phyloP scores from a whole-genome alignment of 257 asterid genomes.

The Penstemon barbatus region DNA sequence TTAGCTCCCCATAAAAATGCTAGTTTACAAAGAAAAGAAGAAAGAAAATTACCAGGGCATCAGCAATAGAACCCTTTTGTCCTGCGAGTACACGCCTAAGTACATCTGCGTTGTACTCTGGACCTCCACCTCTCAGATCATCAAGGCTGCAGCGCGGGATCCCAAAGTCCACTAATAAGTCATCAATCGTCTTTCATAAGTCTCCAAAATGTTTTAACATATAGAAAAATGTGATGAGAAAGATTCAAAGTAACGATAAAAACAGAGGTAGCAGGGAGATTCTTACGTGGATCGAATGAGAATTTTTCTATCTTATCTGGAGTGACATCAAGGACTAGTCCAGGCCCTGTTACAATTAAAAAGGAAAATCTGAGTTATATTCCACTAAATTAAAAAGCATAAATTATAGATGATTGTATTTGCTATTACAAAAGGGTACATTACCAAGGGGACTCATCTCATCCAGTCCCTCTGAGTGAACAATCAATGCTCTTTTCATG shows the following conservation, averaged over 20 bases:
- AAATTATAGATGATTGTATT: neutral
- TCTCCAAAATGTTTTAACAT: neutral
- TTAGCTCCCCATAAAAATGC: too few species aligned
- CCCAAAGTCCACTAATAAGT: constrained; percentile 58
- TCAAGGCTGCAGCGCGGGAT: constrained; percentile 73
- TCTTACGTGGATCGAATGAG: constrained; percentile 63
- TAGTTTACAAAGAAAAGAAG: neutral
- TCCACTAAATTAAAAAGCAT: neutral
- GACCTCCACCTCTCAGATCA: constrained; percentile 63
- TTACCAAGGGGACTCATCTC: constrained; percentile 87
- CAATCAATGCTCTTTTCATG: constrained; percentile 69
- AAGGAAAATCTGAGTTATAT: constrained; percentile 14
- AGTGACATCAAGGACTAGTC: constrained; percentile 62
- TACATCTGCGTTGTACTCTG: constrained; percentile 55
- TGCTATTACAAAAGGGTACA: constrained; percentile 17
- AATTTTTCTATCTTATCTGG: constrained; percentile 61
- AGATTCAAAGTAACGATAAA: neutral
- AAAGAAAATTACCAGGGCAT: constrained; percentile 53
- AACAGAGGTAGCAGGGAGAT: neutral
- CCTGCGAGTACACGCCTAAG: constrained; percentile 58
- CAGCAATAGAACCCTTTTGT: constrained; percentile 59
- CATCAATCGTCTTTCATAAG: neutral
- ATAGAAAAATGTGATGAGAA: constrained; percentile 1
- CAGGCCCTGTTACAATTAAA: constrained; percentile 48
- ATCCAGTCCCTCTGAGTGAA: constrained; percentile 77